Evolutionary conservation across 75 land plant species (phyloP), one percentile per base, ranked within the genome.

Genomic region (Pinus tabuliformis): DNA sequence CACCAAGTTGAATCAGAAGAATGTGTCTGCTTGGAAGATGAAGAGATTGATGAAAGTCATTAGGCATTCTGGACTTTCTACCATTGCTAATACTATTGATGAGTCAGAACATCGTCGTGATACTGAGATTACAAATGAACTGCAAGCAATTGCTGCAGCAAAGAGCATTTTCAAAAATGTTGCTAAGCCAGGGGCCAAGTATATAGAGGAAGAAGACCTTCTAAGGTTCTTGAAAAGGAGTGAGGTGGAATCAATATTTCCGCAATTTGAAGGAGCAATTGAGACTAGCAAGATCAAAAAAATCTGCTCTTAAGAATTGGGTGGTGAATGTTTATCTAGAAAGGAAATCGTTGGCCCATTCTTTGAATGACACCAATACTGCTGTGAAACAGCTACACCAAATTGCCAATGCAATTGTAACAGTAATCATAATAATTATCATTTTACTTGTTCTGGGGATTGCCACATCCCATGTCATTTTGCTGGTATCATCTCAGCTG

Each of bases 21-120:
- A 93, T 59, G 89, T 96, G 13, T 88, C 99, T 13, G 94, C 94
- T 59, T 96, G 91, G 92, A 88, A 91, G 36, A 96, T 96, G 97
- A 93, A 91, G 84, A 78, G 86, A 61, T 68, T 96, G 66, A 83
- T 91, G 76, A 91, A 88, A 74, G 81, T 89, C 39, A 82, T 95
- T 6, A 71, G 83, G 56, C 83, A 78, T 72, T 84, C 91, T 16
- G 86, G 89, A 30, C 78, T 95, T 13, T 77, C 91, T 16, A 95
- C 96, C 12, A 75, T 96, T 18, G 85, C 97, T 5, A 83, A 84
- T 49, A 72, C 77, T 3, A 87, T 96, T 21, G 97, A 93, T 61
- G 83, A 78, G 62, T 70, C 57, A 26, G 85, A 76, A 56, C 87
- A 84, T 42, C 80, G 62, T 28, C 74, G 74, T 17, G 93, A 91